These are phyloP conservation scores for Endocalyx cinctus DNA, from an alignment of 2,329 filamentous ascomycete species.

Conservation along the genomic window DNA sequence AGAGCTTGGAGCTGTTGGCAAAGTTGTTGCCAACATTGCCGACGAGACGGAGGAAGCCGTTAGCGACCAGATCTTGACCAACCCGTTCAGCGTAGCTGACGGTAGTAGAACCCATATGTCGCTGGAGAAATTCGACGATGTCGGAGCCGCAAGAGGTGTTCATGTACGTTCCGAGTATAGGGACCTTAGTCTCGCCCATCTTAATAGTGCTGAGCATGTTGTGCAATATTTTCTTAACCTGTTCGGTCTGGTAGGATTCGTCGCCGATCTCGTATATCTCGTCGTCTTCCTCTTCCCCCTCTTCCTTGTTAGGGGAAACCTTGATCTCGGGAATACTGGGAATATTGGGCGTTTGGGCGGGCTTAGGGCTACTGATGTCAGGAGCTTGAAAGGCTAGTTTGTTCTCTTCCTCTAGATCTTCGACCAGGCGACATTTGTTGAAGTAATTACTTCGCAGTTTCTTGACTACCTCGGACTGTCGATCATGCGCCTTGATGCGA, in stretches of 20 bases:
- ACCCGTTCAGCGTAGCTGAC: constrained; percentile 91
- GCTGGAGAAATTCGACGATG: constrained; percentile 92
- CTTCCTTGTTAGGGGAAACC: constrained; percentile 64
- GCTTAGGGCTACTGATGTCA: constrained; percentile 61
- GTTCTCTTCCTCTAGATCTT: constrained; percentile 97
- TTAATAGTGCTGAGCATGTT: constrained; percentile 86
- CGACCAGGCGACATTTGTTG: constrained; percentile 95
- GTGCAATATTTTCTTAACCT: constrained; percentile 83
- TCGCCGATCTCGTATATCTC: constrained; percentile 89
- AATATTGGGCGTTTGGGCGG: no score
- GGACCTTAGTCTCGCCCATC: constrained; percentile 87
- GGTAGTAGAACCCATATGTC: constrained; percentile 76
- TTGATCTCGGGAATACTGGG: constrained; percentile 84
- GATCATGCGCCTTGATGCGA: constrained; percentile 88
- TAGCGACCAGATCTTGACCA: constrained; percentile 83
- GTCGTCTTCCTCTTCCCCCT: constrained; percentile 68
- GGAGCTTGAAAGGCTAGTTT: constrained; percentile 96
- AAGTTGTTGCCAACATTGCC: constrained; percentile 95
- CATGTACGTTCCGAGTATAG: constrained; percentile 89
- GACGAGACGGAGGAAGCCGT: constrained; percentile 83
- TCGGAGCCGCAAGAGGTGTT: constrained; percentile 90
- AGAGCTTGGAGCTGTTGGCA: constrained; percentile 95
- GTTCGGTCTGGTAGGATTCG: constrained; percentile 75
- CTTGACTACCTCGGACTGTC: constrained; percentile 83
- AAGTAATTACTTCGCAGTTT: constrained; percentile 96